Conservation (phyloP, 768 basidiomycete genomes). For the Gymnopilus junonius region DNA sequence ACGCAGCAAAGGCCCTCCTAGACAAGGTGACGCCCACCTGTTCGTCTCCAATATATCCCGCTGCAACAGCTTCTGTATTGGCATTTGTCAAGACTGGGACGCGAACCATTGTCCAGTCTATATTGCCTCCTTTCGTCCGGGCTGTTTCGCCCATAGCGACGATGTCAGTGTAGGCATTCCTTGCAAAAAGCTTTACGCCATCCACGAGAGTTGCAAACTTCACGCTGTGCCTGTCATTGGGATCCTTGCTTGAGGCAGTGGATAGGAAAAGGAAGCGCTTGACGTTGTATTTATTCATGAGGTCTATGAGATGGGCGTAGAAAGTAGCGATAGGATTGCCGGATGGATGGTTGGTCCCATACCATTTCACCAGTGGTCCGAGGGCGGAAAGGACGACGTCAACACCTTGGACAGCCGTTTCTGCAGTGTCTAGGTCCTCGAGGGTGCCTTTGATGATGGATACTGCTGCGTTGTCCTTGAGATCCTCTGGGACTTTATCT, state of each 20-base stretch:
- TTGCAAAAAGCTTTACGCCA: constrained; percentile 46
- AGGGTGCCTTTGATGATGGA: constrained; percentile 60
- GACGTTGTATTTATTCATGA: constrained; percentile 57
- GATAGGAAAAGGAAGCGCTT: constrained; percentile 69
- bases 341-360: constrained; percentile 40
- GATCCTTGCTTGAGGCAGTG: constrained; percentile 67
- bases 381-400: constrained; percentile 71
- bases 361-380: constrained; percentile 42
- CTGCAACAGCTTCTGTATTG: constrained; percentile 47
- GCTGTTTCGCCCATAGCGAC: constrained; percentile 65
- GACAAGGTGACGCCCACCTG: constrained; percentile 53
- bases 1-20: constrained; percentile 62
- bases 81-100: constrained; percentile 66
- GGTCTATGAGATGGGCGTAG: constrained; percentile 56
- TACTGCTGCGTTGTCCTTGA: constrained; percentile 47
- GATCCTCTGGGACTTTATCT: constrained; percentile 59
- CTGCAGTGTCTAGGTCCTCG: constrained; percentile 51
- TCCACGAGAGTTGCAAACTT: constrained; percentile 47
- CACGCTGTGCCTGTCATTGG: constrained; percentile 58
- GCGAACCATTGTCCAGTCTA: constrained; percentile 74
- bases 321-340: constrained; percentile 66
- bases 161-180: constrained; percentile 68
- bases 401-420: constrained; percentile 56
- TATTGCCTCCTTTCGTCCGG: constrained; percentile 46
- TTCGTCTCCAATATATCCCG: constrained; percentile 73